A percentile compares a stretch with the other conserved stretches of the same genome.
phyloP scores from a whole-genome alignment of 129 eudicot species.

The Chrysanthemum makinoi region DNA sequence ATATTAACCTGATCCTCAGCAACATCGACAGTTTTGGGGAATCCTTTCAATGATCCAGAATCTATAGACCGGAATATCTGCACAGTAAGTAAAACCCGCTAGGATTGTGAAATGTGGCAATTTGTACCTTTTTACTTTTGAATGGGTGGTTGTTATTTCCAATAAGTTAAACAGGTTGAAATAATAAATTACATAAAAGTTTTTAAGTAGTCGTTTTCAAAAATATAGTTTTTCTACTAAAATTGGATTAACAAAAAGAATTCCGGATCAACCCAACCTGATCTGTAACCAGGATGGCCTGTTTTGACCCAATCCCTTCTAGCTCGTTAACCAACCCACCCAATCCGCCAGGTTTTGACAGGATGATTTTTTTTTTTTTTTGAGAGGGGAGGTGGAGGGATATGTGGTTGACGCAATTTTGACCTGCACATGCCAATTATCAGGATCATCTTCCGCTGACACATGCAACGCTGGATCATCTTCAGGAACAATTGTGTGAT shows the following conservation, averaged over 20 bases:
- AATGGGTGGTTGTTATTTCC: background rate
- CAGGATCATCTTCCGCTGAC: slow-evolving; percentile 62
- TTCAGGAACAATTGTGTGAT: slow-evolving; percentile 47
- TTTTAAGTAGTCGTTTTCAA: too few relatives aligned
- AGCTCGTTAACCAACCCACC: background rate
- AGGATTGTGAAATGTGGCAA: background rate
- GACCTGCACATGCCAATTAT: slow-evolving; percentile 97
- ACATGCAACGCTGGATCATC: slow-evolving; percentile 72
- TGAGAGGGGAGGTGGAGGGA: background rate
- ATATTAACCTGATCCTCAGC: slow-evolving; percentile 61
- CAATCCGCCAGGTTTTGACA: too few relatives aligned
- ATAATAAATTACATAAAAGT: too few relatives aligned
- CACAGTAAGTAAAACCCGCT: slow-evolving; percentile 13
- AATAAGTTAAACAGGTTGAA: background rate
- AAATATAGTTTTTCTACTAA: too few relatives aligned
- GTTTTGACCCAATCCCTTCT: background rate
- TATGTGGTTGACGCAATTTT: background rate
- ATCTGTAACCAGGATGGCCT: background rate
- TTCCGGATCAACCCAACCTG: background rate
- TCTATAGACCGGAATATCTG: slow-evolving; percentile 94
- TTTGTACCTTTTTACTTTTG: background rate
- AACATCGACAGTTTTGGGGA: slow-evolving; percentile 70
- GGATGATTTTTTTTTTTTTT: too few relatives aligned
- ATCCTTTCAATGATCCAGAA: slow-evolving; percentile 84
- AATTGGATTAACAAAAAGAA: background rate